Base-by-base conservation (phyloP, 163 green algal genomes). In the Prototheca stagnorum region DNA sequence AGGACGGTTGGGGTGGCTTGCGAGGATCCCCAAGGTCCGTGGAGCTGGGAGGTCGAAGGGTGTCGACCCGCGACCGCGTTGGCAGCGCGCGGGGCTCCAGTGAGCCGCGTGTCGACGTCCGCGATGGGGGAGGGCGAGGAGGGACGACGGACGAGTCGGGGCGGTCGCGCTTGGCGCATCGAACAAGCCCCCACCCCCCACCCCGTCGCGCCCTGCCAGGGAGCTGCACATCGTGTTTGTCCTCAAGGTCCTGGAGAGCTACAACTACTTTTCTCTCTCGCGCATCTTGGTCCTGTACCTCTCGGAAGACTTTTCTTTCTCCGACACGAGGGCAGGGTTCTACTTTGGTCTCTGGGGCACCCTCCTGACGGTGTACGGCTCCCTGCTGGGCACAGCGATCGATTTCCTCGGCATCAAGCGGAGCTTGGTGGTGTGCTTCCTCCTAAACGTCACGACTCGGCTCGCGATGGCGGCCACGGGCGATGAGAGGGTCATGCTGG, bases 341-440 rank as follows among this genome's bases (percentile, higher is more conserved):
- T 46, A 53, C 9, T 81, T 77, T 56, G 72, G 72, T 3, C 48
- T 77, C 23, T 81, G 72, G 72, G 72, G 72, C 24, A 67, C 55
- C 23, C 52, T 75, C 4, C 54, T 70, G 2, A 59, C 57, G 4
- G 22, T 31, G 4, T 81, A 70, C 40, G 67, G 67, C 22, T 56
- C 81, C 23, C 11, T 74, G 1, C 50, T 77, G 47, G 67, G 62
- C 5, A 43, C 53, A 0, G 25, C 57, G 1, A 67, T 81, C 15
- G 72, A 81, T 42, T 45, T 47, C 4, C 46, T 81, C 14, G 70
- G 64, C 35, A 44, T 76, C 12, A 56, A 54, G 17, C 21, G 14
- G 5, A 67, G 39, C 17, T 43, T 78, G 15, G 16, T 70, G 14
- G 5, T 67, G n/a, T 65, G 56, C 45, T 77, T 74, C 20, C 22